Evolutionary conservation across 73 alveolate species (phyloP).

Genomic region (Paramecium tetraurelia): DNA sequence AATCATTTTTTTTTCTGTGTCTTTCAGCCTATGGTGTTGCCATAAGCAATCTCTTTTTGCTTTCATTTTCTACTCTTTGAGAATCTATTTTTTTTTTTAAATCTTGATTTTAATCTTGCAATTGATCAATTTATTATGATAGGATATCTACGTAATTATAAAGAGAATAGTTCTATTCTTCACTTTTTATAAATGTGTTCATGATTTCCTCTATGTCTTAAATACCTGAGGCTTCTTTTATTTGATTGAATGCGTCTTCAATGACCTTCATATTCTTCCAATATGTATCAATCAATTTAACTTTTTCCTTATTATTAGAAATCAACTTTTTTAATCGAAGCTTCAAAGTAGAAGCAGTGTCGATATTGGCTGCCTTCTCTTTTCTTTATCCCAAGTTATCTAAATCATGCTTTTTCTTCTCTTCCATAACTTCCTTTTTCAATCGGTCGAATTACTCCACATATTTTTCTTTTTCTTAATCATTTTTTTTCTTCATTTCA

Average conservation of each 20-base stretch:
- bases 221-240: slow-evolving; percentile 82
- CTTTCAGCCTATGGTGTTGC: slow-evolving; percentile 66
- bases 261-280: slow-evolving; percentile 81
- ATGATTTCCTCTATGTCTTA: slow-evolving; percentile 85
- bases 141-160: slow-evolving; percentile 80
- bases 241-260: slow-evolving; percentile 80
- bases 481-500: slow-evolving; percentile 78
- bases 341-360: slow-evolving; percentile 66
- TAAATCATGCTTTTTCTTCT: slow-evolving; percentile 67
- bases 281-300: slow-evolving; percentile 72
- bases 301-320: slow-evolving; percentile 81
- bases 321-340: slow-evolving; percentile 68
- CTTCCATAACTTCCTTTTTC: slow-evolving; percentile 75
- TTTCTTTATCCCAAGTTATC: slow-evolving; percentile 57
- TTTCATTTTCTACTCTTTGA: slow-evolving; percentile 56
- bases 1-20: slow-evolving; percentile 55
- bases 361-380: slow-evolving; percentile 73
- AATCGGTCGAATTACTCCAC: slow-evolving; percentile 73
- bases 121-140: slow-evolving; percentile 74
- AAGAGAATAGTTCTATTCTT: slow-evolving; percentile 83
- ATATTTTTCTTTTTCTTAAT: slow-evolving; percentile 74
- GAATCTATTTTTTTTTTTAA: slow-evolving; percentile 76
- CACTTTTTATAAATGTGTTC: slow-evolving; percentile 85
- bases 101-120: slow-evolving; percentile 72
- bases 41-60: slow-evolving; percentile 31